These are phyloP conservation scores for Isabelozyma pseudorhagii DNA, from an alignment of 805 yeast genomes.

Conservation along the genomic window DNA sequence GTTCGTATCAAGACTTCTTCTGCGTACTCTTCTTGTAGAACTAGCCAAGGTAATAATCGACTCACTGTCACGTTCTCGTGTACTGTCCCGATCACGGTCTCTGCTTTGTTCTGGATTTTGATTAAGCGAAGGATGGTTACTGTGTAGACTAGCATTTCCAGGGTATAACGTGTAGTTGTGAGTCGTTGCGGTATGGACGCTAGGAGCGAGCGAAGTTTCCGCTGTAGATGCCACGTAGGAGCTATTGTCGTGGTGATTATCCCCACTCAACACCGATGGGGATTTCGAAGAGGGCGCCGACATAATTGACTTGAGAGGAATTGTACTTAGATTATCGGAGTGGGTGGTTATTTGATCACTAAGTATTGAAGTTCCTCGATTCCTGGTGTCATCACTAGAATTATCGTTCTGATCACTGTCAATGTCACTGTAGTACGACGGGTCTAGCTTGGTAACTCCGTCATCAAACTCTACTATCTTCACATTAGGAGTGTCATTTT, in stretches of 20 bases:
- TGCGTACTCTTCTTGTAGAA: constrained; percentile 33
- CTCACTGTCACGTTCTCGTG: constrained; percentile 38
- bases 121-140: constrained; percentile 3
- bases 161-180: not conserved
- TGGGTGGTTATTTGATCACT: constrained; percentile 17
- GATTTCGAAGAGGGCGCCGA: constrained; percentile 39
- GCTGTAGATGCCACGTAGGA: constrained; percentile 44
- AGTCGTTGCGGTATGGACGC: constrained; percentile 13
- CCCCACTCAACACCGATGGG: constrained; percentile 36
- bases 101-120: constrained; percentile 3
- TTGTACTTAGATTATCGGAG: constrained; percentile 44
- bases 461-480: constrained; percentile 9
- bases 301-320: constrained; percentile 45
- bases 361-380: constrained; percentile 1
- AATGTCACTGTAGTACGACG: not conserved
- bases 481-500: not conserved
- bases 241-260: constrained; percentile 22
- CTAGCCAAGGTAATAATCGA: constrained; percentile 42
- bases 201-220: constrained; percentile 50
- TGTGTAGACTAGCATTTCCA: not conserved
- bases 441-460: constrained; percentile 3
- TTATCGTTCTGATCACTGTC: constrained; percentile 3
- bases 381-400: constrained; percentile 4
- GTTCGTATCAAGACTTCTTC: constrained; percentile 50
- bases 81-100: constrained; percentile 8